These are phyloP conservation scores for Euptelea pleiosperma DNA, from an alignment of 164 flowering plant genomes.

Conservation along the genomic window DNA sequence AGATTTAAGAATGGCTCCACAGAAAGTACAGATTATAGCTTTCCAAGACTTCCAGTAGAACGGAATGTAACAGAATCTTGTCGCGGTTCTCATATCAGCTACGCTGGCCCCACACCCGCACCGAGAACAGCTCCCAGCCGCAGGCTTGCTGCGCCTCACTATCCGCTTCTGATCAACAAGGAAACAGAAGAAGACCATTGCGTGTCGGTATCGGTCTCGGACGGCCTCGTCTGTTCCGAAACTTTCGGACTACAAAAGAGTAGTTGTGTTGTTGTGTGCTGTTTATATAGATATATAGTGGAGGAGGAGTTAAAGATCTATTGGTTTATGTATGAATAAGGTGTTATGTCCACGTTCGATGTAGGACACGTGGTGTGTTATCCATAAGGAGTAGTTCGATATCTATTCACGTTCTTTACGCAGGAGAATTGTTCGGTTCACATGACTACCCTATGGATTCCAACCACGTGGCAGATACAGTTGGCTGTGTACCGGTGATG, in stretches of 20 bases:
- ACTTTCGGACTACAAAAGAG: no score
- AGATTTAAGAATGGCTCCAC: slow-evolving; percentile 69
- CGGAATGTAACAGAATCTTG: slow-evolving; percentile 70
- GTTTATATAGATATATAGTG: not conserved
- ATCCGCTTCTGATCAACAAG: slow-evolving; percentile 67
- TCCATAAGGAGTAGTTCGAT: no score
- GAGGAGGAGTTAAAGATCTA: not conserved
- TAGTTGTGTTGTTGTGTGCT: not conserved
- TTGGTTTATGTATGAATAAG: not conserved
- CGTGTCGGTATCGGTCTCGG: no score
- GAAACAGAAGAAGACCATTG: slow-evolving; percentile 76
- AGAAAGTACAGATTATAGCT: slow-evolving; percentile 74
- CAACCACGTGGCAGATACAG: no score
- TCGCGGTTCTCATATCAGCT: slow-evolving; percentile 74
- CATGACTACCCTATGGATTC: no score
- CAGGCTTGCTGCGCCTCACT: slow-evolving; percentile 61
- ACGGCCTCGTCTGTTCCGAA: no score
- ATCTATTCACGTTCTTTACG: no score
- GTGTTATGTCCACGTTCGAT: not conserved
- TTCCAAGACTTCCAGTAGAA: slow-evolving; percentile 71
- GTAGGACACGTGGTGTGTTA: not conserved
- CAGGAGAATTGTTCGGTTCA: no score
- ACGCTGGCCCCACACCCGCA: slow-evolving; percentile 82
- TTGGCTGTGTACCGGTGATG: no score
- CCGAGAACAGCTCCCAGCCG: slow-evolving; percentile 75